Percentiles rank a stretch among this genome's conserved stretches.
phyloP scores from a whole-genome alignment of 176 grass and related monocot genomes.

The Calamus simplicifolius region DNA sequence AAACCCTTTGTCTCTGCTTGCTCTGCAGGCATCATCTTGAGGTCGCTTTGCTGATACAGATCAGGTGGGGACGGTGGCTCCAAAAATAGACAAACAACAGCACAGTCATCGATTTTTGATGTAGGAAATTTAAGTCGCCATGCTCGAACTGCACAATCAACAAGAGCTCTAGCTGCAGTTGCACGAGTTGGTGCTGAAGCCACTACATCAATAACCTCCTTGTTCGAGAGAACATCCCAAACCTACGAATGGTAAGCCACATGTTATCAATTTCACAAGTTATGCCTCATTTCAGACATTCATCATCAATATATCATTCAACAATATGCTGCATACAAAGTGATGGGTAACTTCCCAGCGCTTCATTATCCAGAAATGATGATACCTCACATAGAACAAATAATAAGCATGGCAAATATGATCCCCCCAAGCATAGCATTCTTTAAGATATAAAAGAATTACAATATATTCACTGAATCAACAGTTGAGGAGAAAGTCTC shows the following conservation, averaged over 20 bases:
- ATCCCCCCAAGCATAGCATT: no score
- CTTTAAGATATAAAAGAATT: no score
- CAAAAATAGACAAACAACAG: constrained; percentile 86
- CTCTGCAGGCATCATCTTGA: constrained; percentile 21
- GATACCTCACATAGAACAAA: no score
- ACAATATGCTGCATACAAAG: no score
- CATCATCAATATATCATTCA: no score
- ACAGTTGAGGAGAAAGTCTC: no score
- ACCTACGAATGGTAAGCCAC: constrained; percentile 30
- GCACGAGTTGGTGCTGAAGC: constrained; percentile 57
- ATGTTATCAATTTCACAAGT: no score
- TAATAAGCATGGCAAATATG: no score
- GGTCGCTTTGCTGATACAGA: constrained; percentile 17
- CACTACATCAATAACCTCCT: constrained; percentile 85
- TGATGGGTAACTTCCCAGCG: no score
- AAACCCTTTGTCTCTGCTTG: constrained; percentile 16
- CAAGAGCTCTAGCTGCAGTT: constrained; percentile 71
- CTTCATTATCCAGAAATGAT: no score
- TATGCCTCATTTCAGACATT: no score
- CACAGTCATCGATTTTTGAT: constrained; percentile 91
- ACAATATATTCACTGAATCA: no score
- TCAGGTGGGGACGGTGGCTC: constrained; percentile 34
- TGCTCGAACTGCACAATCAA: constrained; percentile 80
- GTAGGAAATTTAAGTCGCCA: constrained; percentile 98
- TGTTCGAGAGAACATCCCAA: constrained; percentile 98